phyloP scores from a whole-genome alignment of 2,329 filamentous ascomycete genomes.

The Juglanconis sp. region DNA sequence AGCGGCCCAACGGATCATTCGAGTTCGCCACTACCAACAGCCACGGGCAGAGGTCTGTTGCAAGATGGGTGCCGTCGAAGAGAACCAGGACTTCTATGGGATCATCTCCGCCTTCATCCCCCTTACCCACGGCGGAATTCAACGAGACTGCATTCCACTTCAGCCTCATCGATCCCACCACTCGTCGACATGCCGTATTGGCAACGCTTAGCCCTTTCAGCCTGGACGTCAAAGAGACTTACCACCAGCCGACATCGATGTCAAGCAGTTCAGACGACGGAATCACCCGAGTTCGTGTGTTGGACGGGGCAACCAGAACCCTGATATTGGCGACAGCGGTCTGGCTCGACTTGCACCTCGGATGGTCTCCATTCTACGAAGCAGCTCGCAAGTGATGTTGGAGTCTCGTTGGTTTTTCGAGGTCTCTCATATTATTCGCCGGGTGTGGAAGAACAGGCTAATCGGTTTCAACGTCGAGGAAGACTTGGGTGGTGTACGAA shows the following conservation, averaged over 20 bases:
- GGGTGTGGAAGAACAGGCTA: too few species aligned
- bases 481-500: too few species aligned
- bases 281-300: not conserved
- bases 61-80: conserved; percentile 5
- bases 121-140: not conserved
- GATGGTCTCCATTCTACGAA: conserved; percentile 9
- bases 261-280: not conserved
- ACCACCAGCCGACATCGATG: not conserved
- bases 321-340: conserved; percentile 4
- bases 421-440: too few species aligned
- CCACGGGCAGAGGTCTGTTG: not conserved
- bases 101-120: too few species aligned
- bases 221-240: conserved; percentile 12
- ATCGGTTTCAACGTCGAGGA: too few species aligned
- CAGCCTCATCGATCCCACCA: conserved; percentile 3
- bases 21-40: conserved; percentile 1
- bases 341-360: conserved; percentile 10
- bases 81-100: too few species aligned
- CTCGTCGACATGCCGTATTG: conserved; percentile 11
- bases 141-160: conserved; percentile 2
- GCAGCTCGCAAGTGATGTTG: not conserved
- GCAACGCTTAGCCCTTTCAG: conserved; percentile 1
- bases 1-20: conserved; percentile 1
- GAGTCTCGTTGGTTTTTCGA: not conserved
- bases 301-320: conserved; percentile 5